A percentile compares a stretch with the other conserved stretches of the same genome.
Evolutionary conservation across 1,284 basidiomycete genomes (phyloP).

Genomic region (Sporisorium scitamineum): DNA sequence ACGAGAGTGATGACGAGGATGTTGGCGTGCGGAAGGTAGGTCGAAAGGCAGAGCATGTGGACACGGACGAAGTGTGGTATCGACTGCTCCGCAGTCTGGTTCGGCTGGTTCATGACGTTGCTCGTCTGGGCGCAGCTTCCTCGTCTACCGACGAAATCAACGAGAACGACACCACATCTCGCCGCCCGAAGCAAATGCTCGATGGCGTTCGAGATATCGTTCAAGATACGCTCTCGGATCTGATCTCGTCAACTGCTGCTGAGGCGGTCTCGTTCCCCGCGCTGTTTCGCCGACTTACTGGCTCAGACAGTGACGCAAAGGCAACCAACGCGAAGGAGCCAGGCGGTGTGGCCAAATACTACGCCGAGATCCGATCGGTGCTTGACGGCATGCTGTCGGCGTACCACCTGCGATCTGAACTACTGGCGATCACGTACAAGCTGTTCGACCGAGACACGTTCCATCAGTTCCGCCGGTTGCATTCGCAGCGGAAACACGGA

Average conservation of each 20-base stretch:
- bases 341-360: conserved; percentile 70
- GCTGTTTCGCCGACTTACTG: conserved; percentile 83
- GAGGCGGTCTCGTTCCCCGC: conserved; percentile 88
- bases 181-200: conserved; percentile 22
- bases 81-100: conserved; percentile 84
- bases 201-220: conserved; percentile 74
- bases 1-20: conserved; percentile 48
- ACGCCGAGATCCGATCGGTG: conserved; percentile 90
- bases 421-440: conserved; percentile 87
- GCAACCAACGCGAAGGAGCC: conserved; percentile 40
- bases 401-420: conserved; percentile 89
- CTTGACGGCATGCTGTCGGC: conserved; percentile 93
- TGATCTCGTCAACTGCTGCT: conserved; percentile 85
- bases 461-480: conserved; percentile 75
- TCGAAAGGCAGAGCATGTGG: conserved; percentile 38
- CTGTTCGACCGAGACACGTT: conserved; percentile 86
- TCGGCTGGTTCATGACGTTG: conserved; percentile 76
- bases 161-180: not conserved
- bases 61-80: conserved; percentile 91
- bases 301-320: conserved; percentile 73
- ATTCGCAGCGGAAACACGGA: conserved; percentile 67
- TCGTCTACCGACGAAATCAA: not conserved
- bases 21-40: not conserved
- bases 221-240: conserved; percentile 84
- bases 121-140: conserved; percentile 11